These are phyloP conservation scores for Micractinium sp. DNA, from an alignment of 139 green algal genomes.

Conservation along the genomic window DNA sequence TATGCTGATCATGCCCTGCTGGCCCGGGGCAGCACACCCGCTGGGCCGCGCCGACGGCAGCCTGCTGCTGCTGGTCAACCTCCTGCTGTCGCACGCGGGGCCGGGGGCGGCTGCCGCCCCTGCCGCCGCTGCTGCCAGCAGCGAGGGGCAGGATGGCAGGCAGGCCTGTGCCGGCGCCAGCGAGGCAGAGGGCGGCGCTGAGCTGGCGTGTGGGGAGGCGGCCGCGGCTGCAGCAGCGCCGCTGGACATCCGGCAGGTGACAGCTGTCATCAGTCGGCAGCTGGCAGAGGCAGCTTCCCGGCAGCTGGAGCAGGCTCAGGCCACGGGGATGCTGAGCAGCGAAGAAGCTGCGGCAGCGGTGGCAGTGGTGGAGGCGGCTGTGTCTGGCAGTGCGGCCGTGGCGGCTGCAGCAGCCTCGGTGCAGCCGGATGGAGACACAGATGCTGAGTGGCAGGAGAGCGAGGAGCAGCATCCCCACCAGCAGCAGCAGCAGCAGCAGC, in stretches of 20 bases:
- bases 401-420: conserved; percentile 1
- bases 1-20: conserved; percentile 48
- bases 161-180: too few relatives aligned
- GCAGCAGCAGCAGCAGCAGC: background rate
- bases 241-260: background rate
- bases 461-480: background rate
- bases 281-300: background rate
- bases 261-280: background rate
- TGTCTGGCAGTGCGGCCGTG: conserved; percentile 19
- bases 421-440: background rate
- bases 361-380: conserved; percentile 14
- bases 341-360: conserved; percentile 7
- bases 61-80: conserved; percentile 24
- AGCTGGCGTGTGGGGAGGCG: background rate
- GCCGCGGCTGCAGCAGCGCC: background rate
- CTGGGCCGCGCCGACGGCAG: conserved; percentile 13
- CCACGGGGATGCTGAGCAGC: background rate
- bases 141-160: background rate
- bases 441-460: too few relatives aligned
- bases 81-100: background rate
- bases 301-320: conserved; percentile 21
- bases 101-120: background rate
- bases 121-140: background rate
- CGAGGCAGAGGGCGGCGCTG: background rate
- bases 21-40: background rate